A percentile compares a stretch with the other conserved stretches of the same genome.
These are phyloP conservation scores for Bryoerythrophyllum caledonicum DNA, from an alignment of 225 moss, liverwort and hornwort genomes.

Conservation along the genomic window DNA sequence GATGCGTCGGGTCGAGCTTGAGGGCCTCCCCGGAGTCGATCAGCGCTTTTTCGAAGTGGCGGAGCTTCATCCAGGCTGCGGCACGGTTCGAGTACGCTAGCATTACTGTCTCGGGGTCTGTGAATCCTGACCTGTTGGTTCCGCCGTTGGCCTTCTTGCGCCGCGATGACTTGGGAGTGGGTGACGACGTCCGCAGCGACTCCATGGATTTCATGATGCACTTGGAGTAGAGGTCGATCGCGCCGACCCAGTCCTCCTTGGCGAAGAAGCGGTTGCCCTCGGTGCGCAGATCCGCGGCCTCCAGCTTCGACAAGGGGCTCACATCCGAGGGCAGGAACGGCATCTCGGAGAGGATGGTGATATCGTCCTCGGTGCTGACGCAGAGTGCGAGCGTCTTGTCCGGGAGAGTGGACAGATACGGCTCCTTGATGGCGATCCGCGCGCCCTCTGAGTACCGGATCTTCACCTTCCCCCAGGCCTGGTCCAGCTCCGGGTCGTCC, in stretches of 20 bases:
- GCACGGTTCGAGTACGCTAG: conserved; percentile 82
- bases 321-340: conserved; percentile 30
- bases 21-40: conserved; percentile 64
- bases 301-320: conserved; percentile 38
- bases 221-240: conserved; percentile 67
- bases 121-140: conserved; percentile 24
- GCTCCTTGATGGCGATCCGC: conserved; percentile 63
- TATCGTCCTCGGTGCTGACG: conserved; percentile 35
- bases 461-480: conserved; percentile 40
- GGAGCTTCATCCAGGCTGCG: conserved; percentile 68
- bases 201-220: conserved; percentile 66
- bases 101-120: conserved; percentile 60
- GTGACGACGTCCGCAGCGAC: conserved; percentile 18
- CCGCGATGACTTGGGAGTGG: conserved; percentile 24
- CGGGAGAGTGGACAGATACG: conserved; percentile 42
- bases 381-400: conserved; percentile 54
- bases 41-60: conserved; percentile 58
- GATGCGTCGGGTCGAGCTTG: conserved; percentile 50
- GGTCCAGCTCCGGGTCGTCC: conserved; percentile 33
- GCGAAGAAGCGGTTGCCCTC: conserved; percentile 66
- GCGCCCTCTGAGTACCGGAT: conserved; percentile 45
- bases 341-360: conserved; percentile 38
- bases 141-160: conserved; percentile 42
- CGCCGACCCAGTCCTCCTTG: conserved; percentile 58
- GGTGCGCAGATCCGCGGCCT: conserved; percentile 51